These are phyloP conservation scores for Coemansia asiatica DNA, from an alignment of 192 early-diverging fungal species.

Conservation along the genomic window DNA sequence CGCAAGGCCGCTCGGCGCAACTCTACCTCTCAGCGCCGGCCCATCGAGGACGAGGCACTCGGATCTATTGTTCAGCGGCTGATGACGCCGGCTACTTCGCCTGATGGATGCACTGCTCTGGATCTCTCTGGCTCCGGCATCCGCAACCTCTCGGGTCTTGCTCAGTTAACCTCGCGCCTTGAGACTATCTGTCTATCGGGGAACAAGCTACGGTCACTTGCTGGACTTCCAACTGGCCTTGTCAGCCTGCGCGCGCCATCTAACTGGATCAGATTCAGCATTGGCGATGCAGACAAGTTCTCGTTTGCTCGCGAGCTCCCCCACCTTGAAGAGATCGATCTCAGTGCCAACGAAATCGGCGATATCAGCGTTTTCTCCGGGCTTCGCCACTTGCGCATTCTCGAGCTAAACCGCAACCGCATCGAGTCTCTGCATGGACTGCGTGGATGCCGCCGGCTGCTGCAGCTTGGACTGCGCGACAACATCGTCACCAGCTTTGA, in stretches of 20 bases:
- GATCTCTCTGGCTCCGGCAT: constrained; percentile 47
- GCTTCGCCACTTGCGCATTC: constrained; percentile 39
- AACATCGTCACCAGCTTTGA: constrained; percentile 42
- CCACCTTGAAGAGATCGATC: constrained; percentile 48
- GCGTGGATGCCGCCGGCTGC: constrained; percentile 38
- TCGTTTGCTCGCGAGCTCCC: constrained; percentile 52
- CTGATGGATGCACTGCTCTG: constrained; percentile 40
- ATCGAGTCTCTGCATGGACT: constrained; percentile 34
- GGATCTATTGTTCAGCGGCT: constrained; percentile 51
- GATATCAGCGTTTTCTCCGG: constrained; percentile 51
- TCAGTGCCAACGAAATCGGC: constrained; percentile 49
- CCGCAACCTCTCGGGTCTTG: constrained; percentile 39
- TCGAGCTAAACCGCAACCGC: constrained; percentile 47
- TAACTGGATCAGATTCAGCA: constrained; percentile 51
- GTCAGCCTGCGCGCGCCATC: constrained; percentile 44
- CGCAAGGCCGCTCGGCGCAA: constrained; percentile 19
- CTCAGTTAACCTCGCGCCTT: constrained; percentile 42
- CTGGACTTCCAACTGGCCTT: constrained; percentile 38
- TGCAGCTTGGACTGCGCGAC: constrained; percentile 40
- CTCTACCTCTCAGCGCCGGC: constrained; percentile 13
- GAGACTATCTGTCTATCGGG: constrained; percentile 40
- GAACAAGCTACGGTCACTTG: constrained; percentile 47
- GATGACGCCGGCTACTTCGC: constrained; percentile 43
- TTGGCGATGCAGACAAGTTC: constrained; percentile 21
- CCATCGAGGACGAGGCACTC: constrained; percentile 45